Evolutionary conservation across 306 rosid genomes (phyloP), one percentile per base, ranked within the genome.

Genomic region (Geum urbanum): DNA sequence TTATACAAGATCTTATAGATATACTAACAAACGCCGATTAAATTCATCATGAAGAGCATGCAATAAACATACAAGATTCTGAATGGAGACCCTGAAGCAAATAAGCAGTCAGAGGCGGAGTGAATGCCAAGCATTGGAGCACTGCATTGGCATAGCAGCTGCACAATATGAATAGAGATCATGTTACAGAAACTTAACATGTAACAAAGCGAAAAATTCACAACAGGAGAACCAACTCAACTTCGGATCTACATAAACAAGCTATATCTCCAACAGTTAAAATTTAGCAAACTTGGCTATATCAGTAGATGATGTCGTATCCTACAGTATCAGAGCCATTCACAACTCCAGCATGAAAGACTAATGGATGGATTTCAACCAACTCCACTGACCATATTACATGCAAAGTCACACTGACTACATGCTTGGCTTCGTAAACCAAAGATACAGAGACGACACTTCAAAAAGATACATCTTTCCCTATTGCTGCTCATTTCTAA

Each of bases 121-220:
- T 86, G 78, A 87, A 94, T 68, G 88, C 87, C 73, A 94, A 82
- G 84, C 99, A 94, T 87, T 94, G 97, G 78, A 94, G 96, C 48
- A 94, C 92, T 51, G 87, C 95, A 83, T 91, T 91, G 20, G 97
- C 99, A 82, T 84, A 94, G 69, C 99, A 94, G 83, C 99, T 94
- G 91, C 85, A 82, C 59, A 69, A 71, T 37, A 73, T 46, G 32
- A 39, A 63, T 61, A 58, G 3, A 63, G 54, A 37, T 0, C 1
- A 15, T 48, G 47, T 71, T 15, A 58, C 44, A 50, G 50, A 50
- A 54, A 48, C 69, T 3, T 9, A 15, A 65, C 37, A 45, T 39
- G 4, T 15, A 44, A 19, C 3, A 69, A 8, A 56, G 52, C 64
- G 46, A 51, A 9, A 14, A 72, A 67, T 13, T 19, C 40, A 67